Evolutionary conservation across 1,284 basidiomycete genomes (phyloP).

Genomic region (Leccinum angustisporum): DNA sequence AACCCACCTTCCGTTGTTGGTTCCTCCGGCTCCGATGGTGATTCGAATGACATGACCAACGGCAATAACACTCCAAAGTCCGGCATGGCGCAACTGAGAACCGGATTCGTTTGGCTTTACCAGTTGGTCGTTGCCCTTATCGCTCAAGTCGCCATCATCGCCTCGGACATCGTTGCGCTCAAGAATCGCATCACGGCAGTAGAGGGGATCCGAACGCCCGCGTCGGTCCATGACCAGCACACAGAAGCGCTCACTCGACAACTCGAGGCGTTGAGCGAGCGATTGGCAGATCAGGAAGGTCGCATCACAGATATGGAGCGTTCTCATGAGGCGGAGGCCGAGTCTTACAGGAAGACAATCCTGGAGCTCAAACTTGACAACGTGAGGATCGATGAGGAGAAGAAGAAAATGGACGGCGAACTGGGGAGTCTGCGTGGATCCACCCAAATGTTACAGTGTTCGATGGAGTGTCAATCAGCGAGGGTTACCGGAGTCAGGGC

Average conservation of each 20-base stretch:
- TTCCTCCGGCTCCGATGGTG: not conserved
- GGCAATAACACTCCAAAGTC: not conserved
- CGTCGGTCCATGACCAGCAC: not conserved
- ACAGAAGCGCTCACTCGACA: constrained; percentile 9
- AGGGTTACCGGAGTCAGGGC: constrained; percentile 22
- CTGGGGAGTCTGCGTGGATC: constrained; percentile 9
- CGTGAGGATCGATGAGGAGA: constrained; percentile 1
- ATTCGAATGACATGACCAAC: not conserved
- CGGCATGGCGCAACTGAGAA: constrained; percentile 7
- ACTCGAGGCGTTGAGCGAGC: constrained; percentile 9
- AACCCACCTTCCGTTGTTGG: not conserved
- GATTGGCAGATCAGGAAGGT: constrained; percentile 15
- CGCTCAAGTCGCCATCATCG: constrained; percentile 6
- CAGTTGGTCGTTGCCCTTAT: constrained; percentile 11
- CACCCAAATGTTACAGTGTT: constrained; percentile 2
- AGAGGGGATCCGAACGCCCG: constrained; percentile 8
- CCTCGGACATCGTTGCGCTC: constrained; percentile 20
- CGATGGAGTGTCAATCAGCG: constrained; percentile 19
- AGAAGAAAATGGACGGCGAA: constrained; percentile 6
- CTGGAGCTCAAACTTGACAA: constrained; percentile 18
- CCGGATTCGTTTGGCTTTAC: constrained; percentile 10
- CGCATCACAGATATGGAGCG: constrained; percentile 17
- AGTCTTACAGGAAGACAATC: constrained; percentile 9
- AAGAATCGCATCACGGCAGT: constrained; percentile 19
- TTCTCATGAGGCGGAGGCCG: constrained; percentile 5